Evolutionary conservation across 176 grass and related monocot species (phyloP), one percentile per base, ranked within the genome.

Genomic region (Aegilops umbellulata): DNA sequence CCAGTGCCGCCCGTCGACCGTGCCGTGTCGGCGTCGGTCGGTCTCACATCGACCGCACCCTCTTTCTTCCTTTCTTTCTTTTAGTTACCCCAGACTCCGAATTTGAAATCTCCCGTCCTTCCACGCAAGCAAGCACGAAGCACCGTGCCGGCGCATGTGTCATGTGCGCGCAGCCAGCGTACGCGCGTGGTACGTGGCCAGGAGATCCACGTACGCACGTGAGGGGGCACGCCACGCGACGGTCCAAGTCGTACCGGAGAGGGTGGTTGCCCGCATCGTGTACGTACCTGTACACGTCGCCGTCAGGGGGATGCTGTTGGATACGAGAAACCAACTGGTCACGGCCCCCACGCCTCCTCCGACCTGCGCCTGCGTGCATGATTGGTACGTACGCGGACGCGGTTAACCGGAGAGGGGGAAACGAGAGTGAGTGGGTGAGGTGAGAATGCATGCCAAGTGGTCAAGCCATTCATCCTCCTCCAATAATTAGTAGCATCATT

Each of bases 271-370:
- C 41, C 10, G 53, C 30, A 41, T 76, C 16, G 61, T 80, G 60
- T 70, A 63, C 77, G 6, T 34, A 42, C 39, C 13, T 64, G 4
- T 25, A 19, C 9, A 32, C 10, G 86, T 82, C 66, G 78, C 90
- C 82, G 83, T 92, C 90, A 53, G 15, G n/a, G 25, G 14, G 83
- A 89, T 89, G 83, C 65, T 74, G 29, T 16, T 61, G n/a, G 83
- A 83, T 86, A 73, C 75, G 66, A 79, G 78, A 61, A 86, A 79
- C 82, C 1, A 78, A 79, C 79, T 79, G 60, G 72, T 76, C 53
- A 60, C 67, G 81, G 29, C 53, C 82, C 81, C 16, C 26, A 31
- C 76, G 55, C 62, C 29, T 81, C 74, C 49, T 62, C 57, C 76
- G 51, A 66, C 38, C 69, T 64, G 29, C 29, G 29, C 17, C 51